Conservation (phyloP, 257 asterid genomes). For the Penstemon newberryi region DNA sequence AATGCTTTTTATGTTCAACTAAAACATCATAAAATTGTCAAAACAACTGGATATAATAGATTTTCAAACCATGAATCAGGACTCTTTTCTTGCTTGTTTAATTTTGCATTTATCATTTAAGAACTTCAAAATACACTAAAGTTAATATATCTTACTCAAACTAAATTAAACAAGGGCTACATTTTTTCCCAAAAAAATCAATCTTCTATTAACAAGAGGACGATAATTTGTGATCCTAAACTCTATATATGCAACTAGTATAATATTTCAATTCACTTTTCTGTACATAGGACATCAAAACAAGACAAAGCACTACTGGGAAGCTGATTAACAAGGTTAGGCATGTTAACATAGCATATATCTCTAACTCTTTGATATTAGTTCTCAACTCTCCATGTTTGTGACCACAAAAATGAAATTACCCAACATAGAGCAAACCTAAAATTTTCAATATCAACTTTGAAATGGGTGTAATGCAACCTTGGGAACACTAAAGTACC, state of each 20-base stretch:
- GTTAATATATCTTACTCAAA: no score
- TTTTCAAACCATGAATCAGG: no score
- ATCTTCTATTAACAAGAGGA: no score
- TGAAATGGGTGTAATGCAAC: not conserved
- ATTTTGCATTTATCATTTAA: not conserved
- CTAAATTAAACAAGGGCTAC: no score
- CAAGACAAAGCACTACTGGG: not conserved
- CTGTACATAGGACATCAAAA: not conserved
- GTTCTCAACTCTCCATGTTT: not conserved
- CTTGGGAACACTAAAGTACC: slow-evolving; percentile 13
- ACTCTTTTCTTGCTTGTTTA: no score
- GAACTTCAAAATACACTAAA: not conserved
- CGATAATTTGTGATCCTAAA: no score
- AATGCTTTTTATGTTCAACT: no score
- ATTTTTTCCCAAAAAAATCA: no score
- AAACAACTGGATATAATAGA: no score
- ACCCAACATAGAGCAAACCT: not conserved
- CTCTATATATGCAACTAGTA: no score
- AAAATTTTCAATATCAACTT: not conserved
- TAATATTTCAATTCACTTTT: not conserved
- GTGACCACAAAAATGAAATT: not conserved
- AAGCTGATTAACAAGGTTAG: no score
- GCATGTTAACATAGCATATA: not conserved
- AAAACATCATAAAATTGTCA: not conserved
- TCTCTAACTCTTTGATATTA: no score